Base-by-base conservation (phyloP, 192 early-diverging fungal species). In the Diversispora epigaea region DNA sequence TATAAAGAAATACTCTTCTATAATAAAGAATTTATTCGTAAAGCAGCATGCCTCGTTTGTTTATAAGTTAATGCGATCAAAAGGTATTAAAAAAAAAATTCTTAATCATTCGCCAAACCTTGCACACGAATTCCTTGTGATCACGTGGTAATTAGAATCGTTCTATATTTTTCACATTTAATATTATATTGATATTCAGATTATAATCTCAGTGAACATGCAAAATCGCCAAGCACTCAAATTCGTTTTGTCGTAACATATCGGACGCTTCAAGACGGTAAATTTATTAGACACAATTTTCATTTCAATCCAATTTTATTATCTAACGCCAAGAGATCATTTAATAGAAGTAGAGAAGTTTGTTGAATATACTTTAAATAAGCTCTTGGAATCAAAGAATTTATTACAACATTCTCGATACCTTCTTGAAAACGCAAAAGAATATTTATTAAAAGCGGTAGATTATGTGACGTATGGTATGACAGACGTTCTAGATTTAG, bases 391-490 rank as follows among this genome's bases (percentile, higher is more conserved):
- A 41, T 77, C 84, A 40, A 76, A 79, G 12, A 78, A 84, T 47
- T 70, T 88, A 32, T 81, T 78, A 7, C 87, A 88, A 61, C 87
- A 88, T 49, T 73, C 73, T 8, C 44, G 75, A 4, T 86, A 83
- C 62, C 71, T 86, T 14, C 77, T 83, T 57, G 74, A 73, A 19
- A 82, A 82, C 47, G 74, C 87, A 32, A 81, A 80, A 57, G 82
- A 81, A 50, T 80, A 80, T n/a, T 80, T 89, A 41, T 46, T 87
- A 44, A 76, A 76, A 15, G 77, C 79, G 45, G 79, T 91, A 39
- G 90, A 92, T 74, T 87, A 84, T 67, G 76, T 80, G 62, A 76
- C 78, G 7, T 92, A 92, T 76, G 90, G 87, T 11, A 77, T 90
- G 61, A 79, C 82, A 0, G 86, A 91, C 66, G 79, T 78, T 6